Evolutionary conservation across 192 early-diverging fungal genomes (phyloP).

Genomic region (Linnemannia hyalina): DNA sequence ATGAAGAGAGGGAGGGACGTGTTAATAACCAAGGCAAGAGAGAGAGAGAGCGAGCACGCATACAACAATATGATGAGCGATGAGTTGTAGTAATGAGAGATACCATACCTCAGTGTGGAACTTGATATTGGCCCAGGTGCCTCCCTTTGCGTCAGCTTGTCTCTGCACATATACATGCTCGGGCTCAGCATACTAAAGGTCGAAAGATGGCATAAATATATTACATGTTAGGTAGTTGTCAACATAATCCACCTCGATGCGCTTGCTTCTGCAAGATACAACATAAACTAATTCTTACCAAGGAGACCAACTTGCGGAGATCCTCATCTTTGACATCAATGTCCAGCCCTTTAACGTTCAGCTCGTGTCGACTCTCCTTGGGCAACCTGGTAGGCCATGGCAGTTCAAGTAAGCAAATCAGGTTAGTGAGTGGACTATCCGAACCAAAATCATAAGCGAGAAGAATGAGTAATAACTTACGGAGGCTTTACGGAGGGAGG

Average conservation of each 20-base stretch:
- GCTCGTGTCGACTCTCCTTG: conserved; percentile 46
- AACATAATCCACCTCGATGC: too few relatives aligned
- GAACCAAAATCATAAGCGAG: not conserved
- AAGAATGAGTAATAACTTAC: conserved; percentile 11
- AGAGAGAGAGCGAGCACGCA: not conserved
- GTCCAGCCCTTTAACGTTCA: conserved; percentile 18
- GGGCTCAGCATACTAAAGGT: conserved; percentile 20
- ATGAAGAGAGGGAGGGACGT: not conserved
- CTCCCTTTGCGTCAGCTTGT: not conserved
- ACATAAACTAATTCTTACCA: conserved; percentile 10
- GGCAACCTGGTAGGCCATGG: conserved; percentile 17
- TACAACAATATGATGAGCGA: not conserved
- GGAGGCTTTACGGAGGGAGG: conserved; percentile 17
- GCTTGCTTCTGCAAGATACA: too few relatives aligned
- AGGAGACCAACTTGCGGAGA: conserved; percentile 20
- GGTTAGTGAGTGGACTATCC: not conserved
- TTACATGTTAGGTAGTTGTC: too few relatives aligned
- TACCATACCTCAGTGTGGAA: conserved; percentile 28
- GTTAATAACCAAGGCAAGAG: not conserved
- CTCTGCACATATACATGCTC: conserved; percentile 16
- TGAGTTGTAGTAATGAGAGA: not conserved
- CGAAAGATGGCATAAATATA: too few relatives aligned
- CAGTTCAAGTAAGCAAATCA: not conserved
- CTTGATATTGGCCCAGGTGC: conserved; percentile 43
- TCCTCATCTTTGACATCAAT: conserved; percentile 44